Conservation (phyloP, 345 rosid genomes). For the Orychophragmus violaceus region DNA sequence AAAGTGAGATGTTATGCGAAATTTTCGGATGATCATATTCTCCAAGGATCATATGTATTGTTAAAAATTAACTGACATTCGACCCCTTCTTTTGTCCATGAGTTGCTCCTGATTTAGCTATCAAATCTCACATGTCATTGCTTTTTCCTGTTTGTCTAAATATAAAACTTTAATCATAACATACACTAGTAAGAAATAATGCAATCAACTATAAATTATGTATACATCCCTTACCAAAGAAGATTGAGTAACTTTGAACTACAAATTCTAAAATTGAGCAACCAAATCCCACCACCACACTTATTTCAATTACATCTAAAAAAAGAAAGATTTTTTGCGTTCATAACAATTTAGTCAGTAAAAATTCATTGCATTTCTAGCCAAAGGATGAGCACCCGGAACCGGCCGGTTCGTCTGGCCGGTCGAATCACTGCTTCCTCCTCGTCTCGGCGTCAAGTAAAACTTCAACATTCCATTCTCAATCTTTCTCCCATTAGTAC, state of each 20-base stretch:
- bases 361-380: constrained; percentile 67
- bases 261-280: neutral
- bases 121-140: constrained; percentile 8
- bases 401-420: constrained; percentile 45
- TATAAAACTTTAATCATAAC: neutral
- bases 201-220: neutral
- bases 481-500: constrained; percentile 57
- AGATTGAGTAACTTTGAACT: neutral
- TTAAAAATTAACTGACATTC: neutral
- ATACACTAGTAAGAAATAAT: neutral
- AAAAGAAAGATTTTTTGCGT: neutral
- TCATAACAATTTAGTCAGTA: constrained; percentile 41
- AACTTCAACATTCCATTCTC: constrained; percentile 77
- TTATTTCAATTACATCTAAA: constrained; percentile 20
- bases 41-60: neutral
- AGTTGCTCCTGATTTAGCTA: constrained; percentile 21
- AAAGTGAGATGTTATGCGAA: constrained; percentile 10
- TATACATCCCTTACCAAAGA: neutral
- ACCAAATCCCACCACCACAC: neutral
- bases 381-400: constrained; percentile 59
- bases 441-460: constrained; percentile 74
- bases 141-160: neutral
- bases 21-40: constrained; percentile 10
- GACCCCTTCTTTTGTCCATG: constrained; percentile 7
- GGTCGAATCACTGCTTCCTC: constrained; percentile 32